A percentile compares a stretch with the other conserved stretches of the same genome.
phyloP scores from a whole-genome alignment of 1,284 basidiomycete species.

The Cutaneotrichosporon cavernicola region DNA sequence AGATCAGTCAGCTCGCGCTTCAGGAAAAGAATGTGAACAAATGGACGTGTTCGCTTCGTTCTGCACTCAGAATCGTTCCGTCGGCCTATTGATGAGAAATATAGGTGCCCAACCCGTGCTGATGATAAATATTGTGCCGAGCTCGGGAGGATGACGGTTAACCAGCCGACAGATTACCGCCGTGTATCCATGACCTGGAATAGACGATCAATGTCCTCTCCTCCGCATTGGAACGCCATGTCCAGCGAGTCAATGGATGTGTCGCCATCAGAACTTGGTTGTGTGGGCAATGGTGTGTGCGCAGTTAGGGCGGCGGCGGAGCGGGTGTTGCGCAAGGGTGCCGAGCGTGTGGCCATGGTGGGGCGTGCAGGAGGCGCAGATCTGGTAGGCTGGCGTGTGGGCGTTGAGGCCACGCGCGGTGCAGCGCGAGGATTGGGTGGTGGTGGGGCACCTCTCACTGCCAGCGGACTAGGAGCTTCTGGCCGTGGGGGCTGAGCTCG shows the following conservation, averaged over 20 bases:
- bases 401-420: background rate
- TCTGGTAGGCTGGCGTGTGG: background rate
- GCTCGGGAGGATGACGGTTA: background rate
- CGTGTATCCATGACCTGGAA: constrained; percentile 30
- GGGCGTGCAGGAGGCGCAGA: background rate
- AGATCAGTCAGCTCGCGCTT: too few relatives aligned
- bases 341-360: background rate
- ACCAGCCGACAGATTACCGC: background rate
- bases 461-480: constrained; percentile 1
- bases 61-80: background rate
- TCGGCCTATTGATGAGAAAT: background rate
- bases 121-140: background rate
- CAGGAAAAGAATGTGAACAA: too few relatives aligned
- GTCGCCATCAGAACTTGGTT: constrained; percentile 30
- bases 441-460: background rate
- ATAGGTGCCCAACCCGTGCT: background rate
- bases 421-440: background rate
- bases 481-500: background rate
- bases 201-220: constrained; percentile 35
- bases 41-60: background rate
- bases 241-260: constrained; percentile 40
- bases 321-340: background rate
- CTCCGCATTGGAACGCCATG: constrained; percentile 32
- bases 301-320: background rate
- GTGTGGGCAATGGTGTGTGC: background rate